A percentile compares a stretch with the other conserved stretches of the same genome.
phyloP scores from a whole-genome alignment of 2,329 filamentous ascomycete genomes.

The Pseudocercospora musae region DNA sequence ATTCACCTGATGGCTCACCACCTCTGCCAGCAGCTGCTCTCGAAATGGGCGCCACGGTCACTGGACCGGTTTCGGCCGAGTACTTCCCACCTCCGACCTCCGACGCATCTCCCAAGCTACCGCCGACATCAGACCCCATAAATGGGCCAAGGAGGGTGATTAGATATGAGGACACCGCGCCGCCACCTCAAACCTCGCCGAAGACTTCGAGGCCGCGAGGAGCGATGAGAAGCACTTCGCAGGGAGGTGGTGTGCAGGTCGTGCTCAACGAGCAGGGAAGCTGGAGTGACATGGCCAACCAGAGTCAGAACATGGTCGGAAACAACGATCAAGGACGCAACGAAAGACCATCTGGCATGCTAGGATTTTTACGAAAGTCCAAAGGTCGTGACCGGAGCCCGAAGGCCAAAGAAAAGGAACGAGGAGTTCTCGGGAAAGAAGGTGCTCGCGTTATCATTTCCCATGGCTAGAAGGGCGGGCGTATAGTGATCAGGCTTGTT shows the following conservation, averaged over 20 bases:
- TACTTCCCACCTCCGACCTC: slow-evolving; percentile 27
- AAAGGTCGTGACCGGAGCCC: slow-evolving; percentile 88
- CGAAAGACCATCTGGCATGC: slow-evolving; percentile 69
- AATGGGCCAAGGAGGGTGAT: slow-evolving; percentile 25
- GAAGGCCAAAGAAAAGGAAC: slow-evolving; percentile 74
- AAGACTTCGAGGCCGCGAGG: slow-evolving; percentile 47
- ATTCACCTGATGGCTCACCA: slow-evolving; percentile 49
- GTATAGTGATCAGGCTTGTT: not conserved
- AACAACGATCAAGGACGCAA: slow-evolving; percentile 41
- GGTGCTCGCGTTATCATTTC: slow-evolving; percentile 65
- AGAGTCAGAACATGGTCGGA: slow-evolving; percentile 67
- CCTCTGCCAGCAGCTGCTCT: slow-evolving; percentile 36
- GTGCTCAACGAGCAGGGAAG: slow-evolving; percentile 84
- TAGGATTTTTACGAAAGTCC: slow-evolving; percentile 85
- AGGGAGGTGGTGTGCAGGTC: slow-evolving; percentile 82
- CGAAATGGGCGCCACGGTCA: slow-evolving; percentile 16
- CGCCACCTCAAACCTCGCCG: slow-evolving; percentile 20
- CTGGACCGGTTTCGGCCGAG: slow-evolving; percentile 22
- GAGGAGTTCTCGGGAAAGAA: slow-evolving; percentile 91
- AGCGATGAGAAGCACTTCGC: slow-evolving; percentile 68
- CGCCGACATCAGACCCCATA: slow-evolving; percentile 11
- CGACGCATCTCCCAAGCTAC: slow-evolving; percentile 7
- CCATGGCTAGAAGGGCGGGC: slow-evolving; percentile 16
- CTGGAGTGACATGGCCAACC: slow-evolving; percentile 86
- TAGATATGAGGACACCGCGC: slow-evolving; percentile 29